Conservation (phyloP, 108 stramenopile genomes). For the Nitzschia sp. region DNA sequence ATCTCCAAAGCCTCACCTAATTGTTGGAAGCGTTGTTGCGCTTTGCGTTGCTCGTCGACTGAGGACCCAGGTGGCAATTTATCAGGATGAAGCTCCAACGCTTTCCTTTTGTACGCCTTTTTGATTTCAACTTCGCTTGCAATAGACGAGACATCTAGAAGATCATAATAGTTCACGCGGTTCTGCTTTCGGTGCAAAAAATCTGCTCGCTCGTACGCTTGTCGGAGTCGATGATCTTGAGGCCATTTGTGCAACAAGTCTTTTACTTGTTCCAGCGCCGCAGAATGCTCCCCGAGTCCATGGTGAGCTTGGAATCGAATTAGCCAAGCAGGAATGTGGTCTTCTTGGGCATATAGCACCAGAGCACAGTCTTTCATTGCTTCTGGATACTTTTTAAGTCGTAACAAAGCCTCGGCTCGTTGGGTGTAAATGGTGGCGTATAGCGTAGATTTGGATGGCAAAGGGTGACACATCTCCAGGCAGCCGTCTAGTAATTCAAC, state of each 20-base stretch:
- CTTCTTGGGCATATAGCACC: slow-evolving; percentile 43
- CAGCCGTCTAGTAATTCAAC: slow-evolving; percentile 14
- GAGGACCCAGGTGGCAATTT: slow-evolving; percentile 20
- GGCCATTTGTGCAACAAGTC: slow-evolving; percentile 47
- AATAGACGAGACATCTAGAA: slow-evolving; percentile 35
- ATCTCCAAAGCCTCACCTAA: slow-evolving; percentile 63
- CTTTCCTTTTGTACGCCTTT: slow-evolving; percentile 50
- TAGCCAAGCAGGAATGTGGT: slow-evolving; percentile 48
- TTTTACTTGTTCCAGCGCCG: slow-evolving; percentile 29
- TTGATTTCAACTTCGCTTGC: slow-evolving; percentile 64
- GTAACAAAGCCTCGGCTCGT: slow-evolving; percentile 41
- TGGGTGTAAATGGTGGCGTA: slow-evolving; percentile 38
- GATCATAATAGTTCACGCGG: slow-evolving; percentile 52
- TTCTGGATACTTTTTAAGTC: slow-evolving; percentile 35
- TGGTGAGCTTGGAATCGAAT: slow-evolving; percentile 39
- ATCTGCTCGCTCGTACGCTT: slow-evolving; percentile 56
- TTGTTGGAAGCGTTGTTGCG: slow-evolving; percentile 38
- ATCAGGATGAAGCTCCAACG: slow-evolving; percentile 60
- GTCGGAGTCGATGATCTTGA: slow-evolving; percentile 29
- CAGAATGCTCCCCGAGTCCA: slow-evolving; percentile 42
- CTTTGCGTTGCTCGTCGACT: slow-evolving; percentile 24
- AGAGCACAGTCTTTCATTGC: slow-evolving; percentile 40
- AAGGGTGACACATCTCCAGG: slow-evolving; percentile 1
- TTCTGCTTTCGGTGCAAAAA: slow-evolving; percentile 47
- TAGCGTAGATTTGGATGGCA: slow-evolving; percentile 34